Percentiles rank a stretch among this genome's conserved stretches.
Evolutionary conservation across 1,139 yeast species (phyloP).

Genomic region (Pneumocystis carinii): DNA sequence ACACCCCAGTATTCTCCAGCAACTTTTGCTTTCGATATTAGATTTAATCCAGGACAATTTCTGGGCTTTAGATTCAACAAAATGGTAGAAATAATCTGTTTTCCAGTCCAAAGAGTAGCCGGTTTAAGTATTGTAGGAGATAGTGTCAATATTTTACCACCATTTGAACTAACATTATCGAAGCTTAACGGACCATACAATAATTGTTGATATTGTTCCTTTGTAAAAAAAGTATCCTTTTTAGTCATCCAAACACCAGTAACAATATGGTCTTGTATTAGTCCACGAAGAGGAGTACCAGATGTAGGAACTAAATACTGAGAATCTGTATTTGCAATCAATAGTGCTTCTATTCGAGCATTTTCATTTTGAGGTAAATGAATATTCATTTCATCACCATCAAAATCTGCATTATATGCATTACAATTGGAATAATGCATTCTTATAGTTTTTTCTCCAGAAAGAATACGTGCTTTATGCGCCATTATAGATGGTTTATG

Average conservation of each 20-base stretch:
- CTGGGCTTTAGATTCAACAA: slow-evolving; percentile 21
- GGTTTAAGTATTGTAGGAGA: slow-evolving; percentile 89
- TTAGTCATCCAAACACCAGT: slow-evolving; percentile 98
- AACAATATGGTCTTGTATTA: slow-evolving; percentile 96
- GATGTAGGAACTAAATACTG: slow-evolving; percentile 97
- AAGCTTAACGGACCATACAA: slow-evolving; percentile 91
- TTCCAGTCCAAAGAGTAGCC: slow-evolving; percentile 93
- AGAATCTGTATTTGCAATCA: slow-evolving; percentile 90
- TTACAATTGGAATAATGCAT: slow-evolving; percentile 98
- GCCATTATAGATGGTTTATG: slow-evolving; percentile 99
- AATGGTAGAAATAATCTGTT: slow-evolving; percentile 87
- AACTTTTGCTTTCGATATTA: slow-evolving; percentile 70
- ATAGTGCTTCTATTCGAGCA: slow-evolving; percentile 91
- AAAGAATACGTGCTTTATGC: slow-evolving; percentile 89
- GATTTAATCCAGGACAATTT: slow-evolving; percentile 78
- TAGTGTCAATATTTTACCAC: slow-evolving; percentile 47
- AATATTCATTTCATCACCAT: slow-evolving; percentile 99
- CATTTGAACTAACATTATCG: slow-evolving; percentile 47
- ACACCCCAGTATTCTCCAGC: slow-evolving; percentile 92
- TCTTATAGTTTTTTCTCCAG: slow-evolving; percentile 92
- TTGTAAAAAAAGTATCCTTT: slow-evolving; percentile 78
- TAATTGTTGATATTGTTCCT: slow-evolving; percentile 86
- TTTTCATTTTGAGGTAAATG: slow-evolving; percentile 98
- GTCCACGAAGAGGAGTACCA: slow-evolving; percentile 95
- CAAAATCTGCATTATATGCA: slow-evolving; percentile 97